Evolutionary conservation across 148 eudicot genomes (phyloP).

Genomic region (Fagopyrum homotropicum): DNA sequence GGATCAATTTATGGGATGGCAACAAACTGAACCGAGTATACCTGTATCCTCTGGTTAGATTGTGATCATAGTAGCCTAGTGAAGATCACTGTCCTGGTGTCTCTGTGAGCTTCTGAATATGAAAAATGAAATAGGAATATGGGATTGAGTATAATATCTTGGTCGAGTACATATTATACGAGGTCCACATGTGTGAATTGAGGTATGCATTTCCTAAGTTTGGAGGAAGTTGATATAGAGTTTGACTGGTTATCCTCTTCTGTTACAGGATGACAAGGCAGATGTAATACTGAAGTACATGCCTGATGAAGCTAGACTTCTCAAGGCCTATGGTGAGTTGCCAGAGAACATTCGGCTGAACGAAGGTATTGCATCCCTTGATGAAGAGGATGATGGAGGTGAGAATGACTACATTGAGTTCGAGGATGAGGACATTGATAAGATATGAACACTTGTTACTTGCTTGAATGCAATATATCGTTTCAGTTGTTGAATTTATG

Average conservation of each 20-base stretch:
- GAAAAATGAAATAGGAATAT: too few relatives aligned
- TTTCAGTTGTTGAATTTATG: not conserved
- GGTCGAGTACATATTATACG: not conserved
- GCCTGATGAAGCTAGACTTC: constrained; percentile 67
- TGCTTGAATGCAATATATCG: not conserved
- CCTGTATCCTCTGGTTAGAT: not conserved
- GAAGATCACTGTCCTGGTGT: not conserved
- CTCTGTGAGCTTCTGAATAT: too few relatives aligned
- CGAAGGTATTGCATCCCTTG: constrained; percentile 59
- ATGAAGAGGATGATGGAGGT: constrained; percentile 64
- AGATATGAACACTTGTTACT: constrained; percentile 27
- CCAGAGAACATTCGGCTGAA: constrained; percentile 70
- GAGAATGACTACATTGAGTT: constrained; percentile 73
- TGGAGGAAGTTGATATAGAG: not conserved
- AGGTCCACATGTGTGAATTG: not conserved
- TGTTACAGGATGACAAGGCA: constrained; percentile 14
- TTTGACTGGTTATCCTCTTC: not conserved
- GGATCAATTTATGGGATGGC: not conserved
- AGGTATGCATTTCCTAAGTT: too few relatives aligned
- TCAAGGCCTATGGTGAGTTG: constrained; percentile 86
- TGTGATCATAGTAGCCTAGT: not conserved
- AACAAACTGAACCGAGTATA: not conserved
- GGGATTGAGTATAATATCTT: too few relatives aligned
- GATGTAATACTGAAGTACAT: constrained; percentile 26
- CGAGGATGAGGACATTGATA: constrained; percentile 95